These are phyloP conservation scores for Schizothecium vesticola DNA, from an alignment of 495 filamentous ascomycete species.

Conservation along the genomic window DNA sequence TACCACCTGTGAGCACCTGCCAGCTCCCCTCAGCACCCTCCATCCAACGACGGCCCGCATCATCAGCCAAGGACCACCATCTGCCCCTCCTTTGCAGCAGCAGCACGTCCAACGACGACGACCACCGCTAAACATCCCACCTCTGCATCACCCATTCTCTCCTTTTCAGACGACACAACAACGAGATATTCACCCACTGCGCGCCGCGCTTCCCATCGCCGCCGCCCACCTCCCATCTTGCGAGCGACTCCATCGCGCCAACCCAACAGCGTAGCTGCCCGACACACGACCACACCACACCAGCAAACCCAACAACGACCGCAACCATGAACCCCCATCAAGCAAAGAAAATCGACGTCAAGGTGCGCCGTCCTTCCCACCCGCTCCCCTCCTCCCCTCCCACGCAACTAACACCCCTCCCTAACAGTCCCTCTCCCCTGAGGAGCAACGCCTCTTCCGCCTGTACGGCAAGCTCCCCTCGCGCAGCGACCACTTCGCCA, in stretches of 20 bases:
- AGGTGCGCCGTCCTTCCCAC: slow-evolving; percentile 52
- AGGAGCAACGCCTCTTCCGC: slow-evolving; percentile 92
- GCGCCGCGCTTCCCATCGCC: background rate
- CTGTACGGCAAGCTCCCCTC: slow-evolving; percentile 95
- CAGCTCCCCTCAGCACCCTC: background rate
- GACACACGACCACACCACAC: background rate
- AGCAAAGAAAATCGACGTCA: slow-evolving; percentile 94
- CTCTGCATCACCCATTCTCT: background rate
- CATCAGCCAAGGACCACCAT: background rate
- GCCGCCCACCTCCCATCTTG: background rate
- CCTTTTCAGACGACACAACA: background rate
- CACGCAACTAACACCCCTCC: background rate
- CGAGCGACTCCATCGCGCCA: background rate
- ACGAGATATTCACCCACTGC: background rate
- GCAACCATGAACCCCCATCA: slow-evolving; percentile 86
- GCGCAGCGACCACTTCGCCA: slow-evolving; percentile 93
- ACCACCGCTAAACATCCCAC: slow-evolving; percentile 1
- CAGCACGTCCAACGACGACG: background rate
- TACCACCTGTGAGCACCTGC: background rate
- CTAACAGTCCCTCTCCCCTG: slow-evolving; percentile 75
- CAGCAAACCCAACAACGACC: background rate
- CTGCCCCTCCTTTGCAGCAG: background rate
- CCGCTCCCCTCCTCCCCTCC: background rate
- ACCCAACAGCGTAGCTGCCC: background rate
- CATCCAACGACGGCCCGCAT: background rate